Percentiles rank a stretch among this genome's conserved stretches.
Evolutionary conservation across 208 protist species (phyloP).

Genomic region (Angomonas ambiguus): DNA sequence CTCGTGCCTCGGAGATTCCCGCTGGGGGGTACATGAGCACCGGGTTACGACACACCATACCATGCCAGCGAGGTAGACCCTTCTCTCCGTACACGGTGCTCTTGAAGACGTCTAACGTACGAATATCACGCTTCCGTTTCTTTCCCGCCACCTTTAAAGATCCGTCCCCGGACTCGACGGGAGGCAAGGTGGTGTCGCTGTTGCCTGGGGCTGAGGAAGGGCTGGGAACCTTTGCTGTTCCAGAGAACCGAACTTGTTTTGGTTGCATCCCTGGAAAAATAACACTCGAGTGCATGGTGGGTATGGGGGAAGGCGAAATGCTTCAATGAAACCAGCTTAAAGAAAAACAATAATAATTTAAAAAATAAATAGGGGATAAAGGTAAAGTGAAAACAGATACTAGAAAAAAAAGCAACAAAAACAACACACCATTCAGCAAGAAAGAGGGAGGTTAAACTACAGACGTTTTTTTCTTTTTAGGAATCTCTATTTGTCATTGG

Average conservation of each 20-base stretch:
- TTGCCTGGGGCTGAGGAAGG: too few species aligned
- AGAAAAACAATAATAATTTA: too few species aligned
- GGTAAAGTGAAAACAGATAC: background rate
- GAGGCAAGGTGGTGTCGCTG: background rate
- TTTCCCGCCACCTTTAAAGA: background rate
- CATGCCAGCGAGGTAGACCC: slow-evolving; percentile 69
- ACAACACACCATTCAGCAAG: too few species aligned
- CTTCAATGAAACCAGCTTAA: too few species aligned
- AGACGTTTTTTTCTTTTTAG: too few species aligned
- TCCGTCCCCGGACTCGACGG: background rate
- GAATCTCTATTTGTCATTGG: too few species aligned
- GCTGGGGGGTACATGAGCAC: slow-evolving; percentile 80
- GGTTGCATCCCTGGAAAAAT: background rate
- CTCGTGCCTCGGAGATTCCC: slow-evolving; percentile 48
- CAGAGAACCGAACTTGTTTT: background rate
- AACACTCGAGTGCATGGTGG: background rate
- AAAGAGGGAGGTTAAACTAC: too few species aligned
- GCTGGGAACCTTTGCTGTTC: background rate
- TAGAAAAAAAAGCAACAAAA: too few species aligned
- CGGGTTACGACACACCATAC: slow-evolving; percentile 65
- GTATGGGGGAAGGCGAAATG: too few species aligned
- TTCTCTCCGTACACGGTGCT: slow-evolving; percentile 67
- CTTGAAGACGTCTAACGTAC: slow-evolving; percentile 59
- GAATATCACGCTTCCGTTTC: slow-evolving; percentile 71
- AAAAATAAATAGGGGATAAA: background rate